Evolutionary conservation across 2,329 filamentous ascomycete species (phyloP), one percentile per base, ranked within the genome.

Genomic region (Penicillium sp.): DNA sequence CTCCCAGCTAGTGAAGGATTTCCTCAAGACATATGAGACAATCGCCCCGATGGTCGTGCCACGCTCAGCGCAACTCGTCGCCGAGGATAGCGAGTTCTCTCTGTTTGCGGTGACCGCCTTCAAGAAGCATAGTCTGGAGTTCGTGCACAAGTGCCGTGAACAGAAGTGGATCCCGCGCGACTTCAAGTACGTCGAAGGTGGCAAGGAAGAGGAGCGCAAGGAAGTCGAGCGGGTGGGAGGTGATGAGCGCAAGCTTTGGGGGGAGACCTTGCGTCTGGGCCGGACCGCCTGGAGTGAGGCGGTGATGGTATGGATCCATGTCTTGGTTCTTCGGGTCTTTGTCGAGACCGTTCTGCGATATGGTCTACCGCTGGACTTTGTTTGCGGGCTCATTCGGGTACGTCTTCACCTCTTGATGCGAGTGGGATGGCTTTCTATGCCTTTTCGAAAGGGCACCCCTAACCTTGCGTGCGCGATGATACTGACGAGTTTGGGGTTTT

Each of bases 291-390:
- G 93, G 82, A 91, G 89, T 65, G 93, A 98, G 73, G 85, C 85
- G 53, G 89, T 95, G 56, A 95, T 95, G 88, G 85, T 91, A 46
- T 95, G 90, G 89, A 80, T 95, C 43, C 93, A 98, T 66, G 86
- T 95, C 27, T 76, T 97, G 63, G 87, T 90, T 5, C 73, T 98
- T 61, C 79, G 93, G 46, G 90, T 97, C 18, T 98, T 97, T 70
- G 93, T 98, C 18, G 93, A 98, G 77, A 95, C 90, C 4, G 93
- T 98, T n/a, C 75, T 98, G 64, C 83, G 93, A 56, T 98, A 98
- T 65, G 93, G 93, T 27, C 71, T 98, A 60, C 93, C 93, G 41
- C 73, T 96, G 55, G 87, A 94, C 59, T 98, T 91, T 69, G 84
- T 95, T 42, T 87, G 85, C 58, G 88, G 84, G 12, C 73, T 96